Base-by-base conservation (phyloP, 2,329 filamentous ascomycete species). In the Neodidymelliopsis sp. region DNA sequence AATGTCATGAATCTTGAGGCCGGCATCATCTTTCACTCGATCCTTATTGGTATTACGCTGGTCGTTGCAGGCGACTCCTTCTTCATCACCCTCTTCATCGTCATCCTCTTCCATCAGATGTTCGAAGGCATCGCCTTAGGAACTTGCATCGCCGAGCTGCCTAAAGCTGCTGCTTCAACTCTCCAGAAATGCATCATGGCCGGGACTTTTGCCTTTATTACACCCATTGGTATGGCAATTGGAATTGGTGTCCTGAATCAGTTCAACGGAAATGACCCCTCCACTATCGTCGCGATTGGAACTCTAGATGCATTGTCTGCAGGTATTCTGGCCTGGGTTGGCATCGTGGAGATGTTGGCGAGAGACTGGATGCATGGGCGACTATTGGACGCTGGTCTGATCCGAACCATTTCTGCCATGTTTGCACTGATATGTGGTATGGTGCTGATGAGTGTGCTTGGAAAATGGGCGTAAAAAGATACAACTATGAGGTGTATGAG, bases 181-280 rank as follows among this genome's bases (percentile, higher is more conserved):
- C 39, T 60, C 6, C 77, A 77, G 53, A 88, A 90, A 65, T 71
- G 85, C 2, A 53, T 83, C 10, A 84, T 92, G 74, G 87, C 81
- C 0, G 57, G 71, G 1, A 77, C 80, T 0, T 92, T 91, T 60
- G 82, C 87, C 0, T 74, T 91, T 19, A 84, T 90, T 44, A 92
- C 89, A 0, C 89, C 89, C 0, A 75, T 90, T 22, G 89, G 89
- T 9, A 92, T 92, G 88, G 87, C 85, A 0, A 91, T 93, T 51
- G 89, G 89, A 1, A 85, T 91, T 24, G 87, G 87, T 2, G 87
- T 89, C 3, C 72, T 91, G 20, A 74, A 85, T 27, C 69, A 77
- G 7, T 91, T 91, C 74, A 91, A 92, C 60, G 88, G 87, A 4
- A 90, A 89, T 60, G 82, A 89, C 58, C 81, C 78, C 3, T 77